phyloP scores from a whole-genome alignment of 1,284 basidiomycete species.

The Papiliotrema flavescens region DNA sequence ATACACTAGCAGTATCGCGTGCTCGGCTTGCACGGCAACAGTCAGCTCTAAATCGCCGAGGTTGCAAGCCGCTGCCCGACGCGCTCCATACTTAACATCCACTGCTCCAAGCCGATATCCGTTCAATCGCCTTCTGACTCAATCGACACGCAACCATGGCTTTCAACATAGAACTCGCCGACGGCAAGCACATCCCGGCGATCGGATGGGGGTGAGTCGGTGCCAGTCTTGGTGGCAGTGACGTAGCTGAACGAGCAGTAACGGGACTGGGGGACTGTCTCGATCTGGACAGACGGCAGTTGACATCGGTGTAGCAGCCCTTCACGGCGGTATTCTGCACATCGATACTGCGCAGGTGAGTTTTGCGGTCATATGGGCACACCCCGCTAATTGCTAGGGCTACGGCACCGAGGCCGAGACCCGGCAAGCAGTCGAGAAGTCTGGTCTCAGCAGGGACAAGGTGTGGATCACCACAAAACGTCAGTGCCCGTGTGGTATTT shows the following conservation, averaged over 20 bases:
- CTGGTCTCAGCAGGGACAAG: constrained; percentile 48
- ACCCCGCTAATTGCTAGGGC: background rate
- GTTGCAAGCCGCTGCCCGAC: no score
- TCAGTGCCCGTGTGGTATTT: constrained; percentile 7
- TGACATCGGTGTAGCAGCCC: background rate
- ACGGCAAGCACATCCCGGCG: constrained; percentile 38
- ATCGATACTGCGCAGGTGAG: constrained; percentile 22
- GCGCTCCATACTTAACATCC: no score
- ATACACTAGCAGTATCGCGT: no score
- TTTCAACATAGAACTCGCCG: constrained; percentile 30
- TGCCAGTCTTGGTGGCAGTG: background rate
- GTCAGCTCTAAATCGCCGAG: no score
- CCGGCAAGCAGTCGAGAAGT: constrained; percentile 45
- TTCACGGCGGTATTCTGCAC: background rate
- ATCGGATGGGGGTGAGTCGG: background rate
- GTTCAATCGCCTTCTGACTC: no score
- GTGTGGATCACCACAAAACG: constrained; percentile 16
- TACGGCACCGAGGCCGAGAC: constrained; percentile 46
- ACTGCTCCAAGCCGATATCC: no score
- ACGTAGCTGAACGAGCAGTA: background rate
- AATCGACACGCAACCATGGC: constrained; percentile 10
- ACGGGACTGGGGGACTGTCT: no score
- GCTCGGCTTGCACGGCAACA: no score
- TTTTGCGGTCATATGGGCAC: background rate
- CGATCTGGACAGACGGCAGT: background rate